Evolutionary conservation across 129 eudicot species (phyloP).

Genomic region (Glebionis coronaria): DNA sequence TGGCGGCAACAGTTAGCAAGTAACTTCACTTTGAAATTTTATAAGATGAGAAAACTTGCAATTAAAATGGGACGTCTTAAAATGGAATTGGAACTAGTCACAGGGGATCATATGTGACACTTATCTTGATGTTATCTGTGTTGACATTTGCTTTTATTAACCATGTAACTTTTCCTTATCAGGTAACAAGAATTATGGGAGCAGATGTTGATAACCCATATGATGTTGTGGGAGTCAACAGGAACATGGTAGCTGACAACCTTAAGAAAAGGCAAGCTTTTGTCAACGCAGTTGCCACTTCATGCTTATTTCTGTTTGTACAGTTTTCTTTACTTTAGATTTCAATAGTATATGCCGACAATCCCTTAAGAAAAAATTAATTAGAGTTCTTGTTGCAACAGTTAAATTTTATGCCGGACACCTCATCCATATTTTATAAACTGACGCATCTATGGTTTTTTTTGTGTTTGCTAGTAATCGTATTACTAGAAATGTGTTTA

Average conservation of each 20-base stretch:
- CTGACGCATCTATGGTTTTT: not conserved
- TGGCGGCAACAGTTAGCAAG: not conserved
- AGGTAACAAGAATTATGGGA: constrained; percentile 89
- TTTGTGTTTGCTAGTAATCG: not conserved
- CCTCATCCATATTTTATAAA: not conserved
- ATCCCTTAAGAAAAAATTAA: too few relatives aligned
- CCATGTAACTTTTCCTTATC: constrained; percentile 23
- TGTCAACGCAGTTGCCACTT: not conserved
- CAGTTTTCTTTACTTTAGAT: too few relatives aligned
- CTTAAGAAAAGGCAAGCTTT: constrained; percentile 81
- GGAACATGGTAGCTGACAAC: constrained; percentile 76
- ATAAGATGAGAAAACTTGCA: constrained; percentile 5
- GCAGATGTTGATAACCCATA: constrained; percentile 77
- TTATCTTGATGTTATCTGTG: constrained; percentile 10
- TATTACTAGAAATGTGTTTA: not conserved
- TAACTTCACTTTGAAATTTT: not conserved
- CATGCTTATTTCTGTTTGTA: too few relatives aligned
- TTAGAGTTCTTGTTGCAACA: not conserved
- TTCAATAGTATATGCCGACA: too few relatives aligned
- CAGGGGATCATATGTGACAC: not conserved
- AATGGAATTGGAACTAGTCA: not conserved
- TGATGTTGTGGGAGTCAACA: constrained; percentile 83
- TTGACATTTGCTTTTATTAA: constrained; percentile 11
- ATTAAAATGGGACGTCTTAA: not conserved
- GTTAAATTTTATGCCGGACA: not conserved